phyloP scores from a whole-genome alignment of 345 rosid genomes.

The Citrus unshiu region DNA sequence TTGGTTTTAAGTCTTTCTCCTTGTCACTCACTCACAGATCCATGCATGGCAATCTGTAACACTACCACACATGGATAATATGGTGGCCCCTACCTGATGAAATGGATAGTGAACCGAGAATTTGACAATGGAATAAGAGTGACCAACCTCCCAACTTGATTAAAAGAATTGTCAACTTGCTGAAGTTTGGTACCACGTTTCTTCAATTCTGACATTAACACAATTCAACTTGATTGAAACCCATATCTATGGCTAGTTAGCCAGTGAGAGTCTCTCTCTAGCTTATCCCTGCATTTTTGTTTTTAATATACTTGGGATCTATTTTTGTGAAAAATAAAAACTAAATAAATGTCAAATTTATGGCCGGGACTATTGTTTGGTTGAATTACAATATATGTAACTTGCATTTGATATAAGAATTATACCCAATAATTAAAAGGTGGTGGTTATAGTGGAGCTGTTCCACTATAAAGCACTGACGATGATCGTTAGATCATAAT shows the following conservation, averaged over 20 bases:
- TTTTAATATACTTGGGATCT: too few relatives aligned
- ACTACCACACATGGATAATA: not conserved
- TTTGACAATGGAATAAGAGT: not conserved
- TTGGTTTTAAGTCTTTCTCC: too few relatives aligned
- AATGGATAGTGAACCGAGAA: not conserved
- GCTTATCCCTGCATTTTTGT: too few relatives aligned
- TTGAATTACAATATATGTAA: too few relatives aligned
- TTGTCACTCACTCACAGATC: too few relatives aligned
- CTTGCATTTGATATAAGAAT: too few relatives aligned
- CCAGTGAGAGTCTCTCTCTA: not conserved
- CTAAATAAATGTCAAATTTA: too few relatives aligned
- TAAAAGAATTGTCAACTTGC: not conserved
- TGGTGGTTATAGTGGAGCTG: rapidly evolving
- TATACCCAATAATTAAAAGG: too few relatives aligned
- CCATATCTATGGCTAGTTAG: not conserved
- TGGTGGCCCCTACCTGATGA: not conserved
- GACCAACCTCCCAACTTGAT: not conserved
- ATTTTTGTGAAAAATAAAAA: too few relatives aligned
- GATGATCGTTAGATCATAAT: too few relatives aligned
- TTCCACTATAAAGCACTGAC: rapidly evolving
- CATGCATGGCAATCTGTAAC: too few relatives aligned
- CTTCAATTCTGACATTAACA: not conserved
- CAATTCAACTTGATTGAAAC: not conserved
- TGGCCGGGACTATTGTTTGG: too few relatives aligned
- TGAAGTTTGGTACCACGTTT: not conserved